Evolutionary conservation across 176 grass and related monocot genomes (phyloP), one percentile per base, ranked within the genome.

Genomic region (Eleusine coracana): DNA sequence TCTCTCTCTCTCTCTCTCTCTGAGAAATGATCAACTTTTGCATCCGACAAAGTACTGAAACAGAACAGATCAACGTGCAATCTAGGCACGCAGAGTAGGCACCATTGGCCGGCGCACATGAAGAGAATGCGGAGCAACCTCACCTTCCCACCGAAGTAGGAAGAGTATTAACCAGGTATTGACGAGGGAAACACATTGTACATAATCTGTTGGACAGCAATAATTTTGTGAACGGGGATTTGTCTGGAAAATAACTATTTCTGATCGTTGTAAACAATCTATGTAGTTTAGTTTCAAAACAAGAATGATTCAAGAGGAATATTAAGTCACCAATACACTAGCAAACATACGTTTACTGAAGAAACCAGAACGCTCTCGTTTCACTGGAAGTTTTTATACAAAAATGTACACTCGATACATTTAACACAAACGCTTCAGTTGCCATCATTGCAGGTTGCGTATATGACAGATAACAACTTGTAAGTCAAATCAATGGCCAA

Each of bases 381-480:
- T 66, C 28, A 16, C 14, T 36, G 29, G 28, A 29, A 66, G 9
- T 5, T 36, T 36, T 36, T 66, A 10, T 40, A 61, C 2, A 28
- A 66, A 55, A 66, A 42, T 55, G 40, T 54, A 83, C 46, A 83
- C 14, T 44, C 21, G 54, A 83, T 66, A 71, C 44, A 46, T 46
- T 46, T 10, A 46, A 46, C 44, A 12, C 44, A 46, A 46, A 46
- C 9, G 44, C 44, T 46, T 46, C 44, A 46, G 7, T 46, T 46
- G 44, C 44, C 44, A 46, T 46, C 44, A 46, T 46, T 46, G 44
- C 44, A 46, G 44, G 44, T 46, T 46, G 44, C 44, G 11, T 46
- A 10, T 10, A 46, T 46, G 44, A 46, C 44, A 46, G 44, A 44
- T 8, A 44, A 44, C 41, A 44, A 54, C 15, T 72, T 50, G 27